Base-by-base conservation (phyloP, 2,329 filamentous ascomycete genomes). In the Dactylella cylindrospora region DNA sequence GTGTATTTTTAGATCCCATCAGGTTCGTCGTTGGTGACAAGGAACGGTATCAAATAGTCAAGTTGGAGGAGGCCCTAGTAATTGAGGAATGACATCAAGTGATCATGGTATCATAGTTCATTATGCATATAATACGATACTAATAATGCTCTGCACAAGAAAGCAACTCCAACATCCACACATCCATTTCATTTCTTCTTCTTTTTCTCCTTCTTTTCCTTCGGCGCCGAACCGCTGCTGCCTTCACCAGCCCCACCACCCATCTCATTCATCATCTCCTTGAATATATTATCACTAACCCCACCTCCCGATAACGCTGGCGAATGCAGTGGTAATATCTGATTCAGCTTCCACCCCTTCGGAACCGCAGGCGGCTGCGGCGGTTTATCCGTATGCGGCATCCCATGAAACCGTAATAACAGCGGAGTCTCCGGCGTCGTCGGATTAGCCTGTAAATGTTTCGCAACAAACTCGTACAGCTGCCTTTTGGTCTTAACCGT, bases 221-320 rank as follows among this genome's bases (percentile, higher is more conserved):
- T 76, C 69, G 78, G 73, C 65, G 68, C 70, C 68, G 69, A 38
- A 28, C 71, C 71, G 3, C 74, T 74, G 3, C 73, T 73, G 69
- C 76, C 72, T 13, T 55, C 66, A 19, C 67, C 47, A 2, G 23
- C 19, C 8, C 60, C 66, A 46, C 68, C 67, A 44, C 80, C 77
- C 88, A 97, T 95, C 76, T 94, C 89, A 70, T 84, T 85, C 90
- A 97, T 95, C 79, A 96, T 95, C 68, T 96, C 90, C 77, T 93
- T 89, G 70, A 97, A 84, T 64, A 96, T 82, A 71, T 97, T 95
- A 73, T 98, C 93, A 65, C 84, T 90, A 8, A 97, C 88, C 28
- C 93, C 93, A 8, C 93, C 93, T 6, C 93, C 93, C 49, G 87
- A 93, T 74, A 97, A 80, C 13, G 90, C 93, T 0, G 90, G 84